Base-by-base conservation (phyloP, 805 yeast species). In the Nakazawaea molendinolei region DNA sequence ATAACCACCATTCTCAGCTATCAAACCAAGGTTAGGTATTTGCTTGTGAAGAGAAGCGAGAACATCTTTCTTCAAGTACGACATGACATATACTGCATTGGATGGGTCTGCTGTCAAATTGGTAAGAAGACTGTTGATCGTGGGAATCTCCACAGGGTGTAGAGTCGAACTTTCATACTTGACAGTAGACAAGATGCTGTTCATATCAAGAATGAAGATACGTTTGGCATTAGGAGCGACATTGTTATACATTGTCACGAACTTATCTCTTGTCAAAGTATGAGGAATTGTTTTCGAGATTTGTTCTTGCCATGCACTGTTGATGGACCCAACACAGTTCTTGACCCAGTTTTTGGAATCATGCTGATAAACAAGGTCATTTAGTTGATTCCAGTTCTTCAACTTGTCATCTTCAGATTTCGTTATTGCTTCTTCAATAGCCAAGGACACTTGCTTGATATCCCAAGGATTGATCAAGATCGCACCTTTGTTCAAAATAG, bases 381-480 rank as follows among this genome's bases (percentile, higher is more conserved):
- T 64, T 52, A 86, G 67, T 15, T 57, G 59, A 14, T 66, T 54
- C 92, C 95, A 86, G 31, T 86, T 67, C 23, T 58, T 46, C 23
- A 57, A 48, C 42, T 76, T 76, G 43, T 82, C 90, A n/a, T 61
- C 67, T 1, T 52, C 53, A 4, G 67, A 39, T 86, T 87, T 77
- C 12, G 72, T 74, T 27, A 92, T 58, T n/a, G 85, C 86, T 7
- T 49, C 39, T 42, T 74, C 65, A 38, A 86, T 80, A 7, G 73
- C 65, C n/a, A 72, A 65, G 0, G 92, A 66, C 41, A 87, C 74
- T 41, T 71, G 71, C 30, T 67, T 70, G 20, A 72, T 65, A 56
- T 87, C 90, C 95, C 97, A 92, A 2, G 98, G 98, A 50, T 92
- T 92, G 24, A 90, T 78, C 24, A 86, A 56, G 3, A 84, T 42